Conservation (phyloP, 768 basidiomycete genomes). For the Favolaschia claudopus region DNA sequence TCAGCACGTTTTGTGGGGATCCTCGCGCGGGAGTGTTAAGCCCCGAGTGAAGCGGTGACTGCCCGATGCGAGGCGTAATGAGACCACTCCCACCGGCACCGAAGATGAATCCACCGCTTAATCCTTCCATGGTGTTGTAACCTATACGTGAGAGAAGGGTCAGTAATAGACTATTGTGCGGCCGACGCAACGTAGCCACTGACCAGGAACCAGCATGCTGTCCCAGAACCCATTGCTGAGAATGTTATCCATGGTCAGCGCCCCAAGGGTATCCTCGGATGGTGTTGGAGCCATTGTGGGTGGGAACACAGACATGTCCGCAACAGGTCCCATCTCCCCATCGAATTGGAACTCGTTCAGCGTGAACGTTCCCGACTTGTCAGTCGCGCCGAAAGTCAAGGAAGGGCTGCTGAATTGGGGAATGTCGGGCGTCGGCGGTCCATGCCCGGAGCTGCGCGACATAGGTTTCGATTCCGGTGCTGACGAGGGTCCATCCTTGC, state of each 20-base stretch:
- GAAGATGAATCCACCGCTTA: slow-evolving; percentile 87
- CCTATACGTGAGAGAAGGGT: slow-evolving; percentile 49
- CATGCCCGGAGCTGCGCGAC: slow-evolving; percentile 20
- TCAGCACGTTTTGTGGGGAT: slow-evolving; percentile 36
- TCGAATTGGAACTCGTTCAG: slow-evolving; percentile 74
- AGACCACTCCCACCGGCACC: slow-evolving; percentile 85
- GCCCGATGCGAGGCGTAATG: slow-evolving; percentile 75
- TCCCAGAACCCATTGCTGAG: slow-evolving; percentile 87
- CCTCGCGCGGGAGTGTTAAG: slow-evolving; percentile 51
- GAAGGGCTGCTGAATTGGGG: slow-evolving; percentile 23
- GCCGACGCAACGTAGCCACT: slow-evolving; percentile 45
- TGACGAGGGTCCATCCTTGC: slow-evolving; percentile 50
- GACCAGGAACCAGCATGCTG: slow-evolving; percentile 82
- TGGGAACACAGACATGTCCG: slow-evolving; percentile 85
- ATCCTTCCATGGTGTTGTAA: slow-evolving; percentile 82
- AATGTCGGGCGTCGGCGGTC: background rate
- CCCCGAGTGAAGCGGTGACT: slow-evolving; percentile 68
- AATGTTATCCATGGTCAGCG: slow-evolving; percentile 84
- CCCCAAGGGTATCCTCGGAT: slow-evolving; percentile 47
- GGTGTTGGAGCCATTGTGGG: slow-evolving; percentile 79
- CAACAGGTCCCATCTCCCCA: slow-evolving; percentile 86
- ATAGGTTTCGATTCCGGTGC: slow-evolving; percentile 28
- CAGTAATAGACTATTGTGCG: slow-evolving; percentile 1
- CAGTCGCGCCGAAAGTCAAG: background rate
- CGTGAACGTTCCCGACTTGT: slow-evolving; percentile 27